phyloP scores from a whole-genome alignment of 495 filamentous ascomycete species.

The Gamarada debralockiae region DNA sequence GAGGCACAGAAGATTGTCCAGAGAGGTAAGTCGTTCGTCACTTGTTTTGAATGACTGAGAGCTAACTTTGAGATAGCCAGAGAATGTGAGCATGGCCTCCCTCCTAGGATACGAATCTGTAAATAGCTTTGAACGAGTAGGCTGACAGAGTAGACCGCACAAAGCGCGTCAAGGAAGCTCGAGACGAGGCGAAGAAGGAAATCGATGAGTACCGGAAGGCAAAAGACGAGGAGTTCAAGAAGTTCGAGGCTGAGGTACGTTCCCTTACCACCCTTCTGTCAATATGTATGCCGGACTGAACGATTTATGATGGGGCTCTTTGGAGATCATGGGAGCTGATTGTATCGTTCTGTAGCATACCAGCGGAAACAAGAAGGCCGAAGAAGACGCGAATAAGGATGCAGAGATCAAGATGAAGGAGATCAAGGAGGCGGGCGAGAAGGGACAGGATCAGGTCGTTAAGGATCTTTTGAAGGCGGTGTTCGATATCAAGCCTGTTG shows the following conservation, averaged over 20 bases:
- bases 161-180: conserved; percentile 93
- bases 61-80: conserved; percentile 42
- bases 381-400: conserved; percentile 58
- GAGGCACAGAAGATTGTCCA: conserved; percentile 99
- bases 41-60: neutral
- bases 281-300: neutral
- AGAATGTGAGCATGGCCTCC: conserved; percentile 57
- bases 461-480: conserved; percentile 76
- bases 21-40: conserved; percentile 58
- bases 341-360: conserved; percentile 33
- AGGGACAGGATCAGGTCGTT: conserved; percentile 74
- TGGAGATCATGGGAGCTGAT: neutral
- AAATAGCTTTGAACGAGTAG: neutral
- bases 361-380: conserved; percentile 52
- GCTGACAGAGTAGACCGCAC: conserved; percentile 68
- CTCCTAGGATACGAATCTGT: neutral
- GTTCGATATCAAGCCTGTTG: conserved; percentile 70
- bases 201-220: conserved; percentile 89
- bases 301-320: no score
- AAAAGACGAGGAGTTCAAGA: conserved; percentile 94
- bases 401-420: conserved; percentile 68
- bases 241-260: conserved; percentile 85
- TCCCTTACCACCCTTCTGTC: neutral
- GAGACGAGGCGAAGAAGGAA: conserved; percentile 93
- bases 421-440: conserved; percentile 75